A percentile compares a stretch with the other conserved stretches of the same genome.
Conservation (phyloP, 805 yeast species). For the fission yeast (Schizosaccharomyces pombe) region DNA sequence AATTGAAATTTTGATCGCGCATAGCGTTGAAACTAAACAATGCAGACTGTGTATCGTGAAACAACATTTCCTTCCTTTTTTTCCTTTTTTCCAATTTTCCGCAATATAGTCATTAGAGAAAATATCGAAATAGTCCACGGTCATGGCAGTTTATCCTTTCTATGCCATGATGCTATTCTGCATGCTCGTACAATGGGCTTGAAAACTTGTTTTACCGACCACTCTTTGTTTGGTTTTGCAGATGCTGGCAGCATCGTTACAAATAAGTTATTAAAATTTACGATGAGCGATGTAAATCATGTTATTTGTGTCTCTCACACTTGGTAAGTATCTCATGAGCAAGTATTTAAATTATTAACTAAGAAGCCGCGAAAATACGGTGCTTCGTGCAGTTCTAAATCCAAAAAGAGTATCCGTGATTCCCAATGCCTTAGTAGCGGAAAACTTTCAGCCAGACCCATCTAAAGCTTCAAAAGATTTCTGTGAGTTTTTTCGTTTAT, state of each 20-base stretch:
- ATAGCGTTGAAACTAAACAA: neutral
- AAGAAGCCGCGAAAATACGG: constrained; percentile 69
- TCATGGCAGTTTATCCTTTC: constrained; percentile 69
- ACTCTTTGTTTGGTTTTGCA: constrained; percentile 83
- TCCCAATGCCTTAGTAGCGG: constrained; percentile 86
- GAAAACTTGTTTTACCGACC: constrained; percentile 82
- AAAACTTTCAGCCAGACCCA: constrained; percentile 34
- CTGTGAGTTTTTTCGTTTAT: constrained; percentile 12
- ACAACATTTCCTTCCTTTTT: constrained; percentile 77
- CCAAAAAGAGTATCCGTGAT: constrained; percentile 67
- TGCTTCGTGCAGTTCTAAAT: constrained; percentile 58
- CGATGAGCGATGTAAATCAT: constrained; percentile 68
- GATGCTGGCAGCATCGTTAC: constrained; percentile 64
- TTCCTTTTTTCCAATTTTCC: constrained; percentile 58
- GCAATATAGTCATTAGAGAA: constrained; percentile 73
- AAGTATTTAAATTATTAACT: neutral
- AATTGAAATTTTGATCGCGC: neutral
- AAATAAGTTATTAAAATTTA: constrained; percentile 63
- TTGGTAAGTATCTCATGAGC: too few relatives aligned
- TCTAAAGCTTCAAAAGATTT: constrained; percentile 16
- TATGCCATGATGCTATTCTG: constrained; percentile 76
- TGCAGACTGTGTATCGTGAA: constrained; percentile 36
- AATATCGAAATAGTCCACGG: constrained; percentile 77
- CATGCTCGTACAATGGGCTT: constrained; percentile 87
- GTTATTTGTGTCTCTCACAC: constrained; percentile 93